Percentiles rank a stretch among this genome's conserved stretches.
Conservation (phyloP, 2,329 filamentous ascomycete species). For the Venturia aucupariae region DNA sequence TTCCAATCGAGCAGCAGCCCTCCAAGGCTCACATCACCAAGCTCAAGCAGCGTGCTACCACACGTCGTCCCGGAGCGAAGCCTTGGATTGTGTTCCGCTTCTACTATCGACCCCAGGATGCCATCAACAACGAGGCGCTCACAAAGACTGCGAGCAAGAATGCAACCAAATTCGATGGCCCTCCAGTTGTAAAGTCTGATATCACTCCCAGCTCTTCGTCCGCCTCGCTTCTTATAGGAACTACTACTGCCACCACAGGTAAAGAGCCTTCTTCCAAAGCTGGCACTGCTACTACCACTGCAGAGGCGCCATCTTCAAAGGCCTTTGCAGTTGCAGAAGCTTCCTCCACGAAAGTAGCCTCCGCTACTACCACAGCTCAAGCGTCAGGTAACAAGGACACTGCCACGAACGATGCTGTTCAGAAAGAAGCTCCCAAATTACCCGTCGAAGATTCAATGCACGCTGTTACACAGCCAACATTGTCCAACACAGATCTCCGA, state of each 20-base stretch:
- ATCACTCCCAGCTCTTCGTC: not conserved
- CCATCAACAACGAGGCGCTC: slow-evolving; percentile 16
- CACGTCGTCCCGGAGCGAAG: slow-evolving; percentile 24
- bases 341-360: not conserved
- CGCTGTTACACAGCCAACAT: not conserved
- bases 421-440: not conserved
- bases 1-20: slow-evolving; percentile 19
- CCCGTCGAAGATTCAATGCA: not conserved
- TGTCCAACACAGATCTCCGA: not conserved
- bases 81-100: slow-evolving; percentile 34
- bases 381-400: not conserved
- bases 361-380: not conserved
- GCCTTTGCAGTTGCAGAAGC: not conserved
- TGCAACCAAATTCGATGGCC: not conserved
- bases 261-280: not conserved
- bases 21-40: slow-evolving; percentile 11
- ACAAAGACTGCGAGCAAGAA: not conserved
- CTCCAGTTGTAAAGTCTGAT: not conserved
- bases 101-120: slow-evolving; percentile 28
- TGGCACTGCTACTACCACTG: not conserved
- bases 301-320: not conserved
- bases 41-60: slow-evolving; percentile 16
- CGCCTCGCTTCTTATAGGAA: not conserved
- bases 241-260: not conserved
- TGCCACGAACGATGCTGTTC: not conserved